phyloP scores from a whole-genome alignment of 1,139 yeast species.

The Diutina catenulata region DNA sequence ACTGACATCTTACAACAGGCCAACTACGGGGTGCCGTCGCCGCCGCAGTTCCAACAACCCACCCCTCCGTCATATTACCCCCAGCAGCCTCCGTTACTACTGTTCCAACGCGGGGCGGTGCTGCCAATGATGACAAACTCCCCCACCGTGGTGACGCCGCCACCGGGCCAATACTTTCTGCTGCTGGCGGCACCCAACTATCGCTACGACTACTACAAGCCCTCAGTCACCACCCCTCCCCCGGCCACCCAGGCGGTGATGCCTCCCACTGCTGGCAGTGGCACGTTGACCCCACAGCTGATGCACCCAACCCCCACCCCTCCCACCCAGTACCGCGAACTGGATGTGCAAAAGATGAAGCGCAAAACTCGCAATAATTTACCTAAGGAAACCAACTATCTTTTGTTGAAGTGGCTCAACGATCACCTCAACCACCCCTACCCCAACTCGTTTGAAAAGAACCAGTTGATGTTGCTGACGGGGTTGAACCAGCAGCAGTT shows the following conservation, averaged over 20 bases:
- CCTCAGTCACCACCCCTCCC: not conserved
- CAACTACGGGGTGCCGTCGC: not conserved
- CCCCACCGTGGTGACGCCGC: too few species aligned
- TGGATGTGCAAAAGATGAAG: not conserved
- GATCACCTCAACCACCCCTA: constrained; percentile 86
- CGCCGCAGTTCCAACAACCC: not conserved
- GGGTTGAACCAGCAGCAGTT: constrained; percentile 87
- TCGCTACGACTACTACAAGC: constrained; percentile 3
- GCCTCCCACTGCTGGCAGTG: constrained; percentile 5
- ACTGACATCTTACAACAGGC: constrained; percentile 5
- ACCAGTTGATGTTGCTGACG: constrained; percentile 65
- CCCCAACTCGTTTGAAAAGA: constrained; percentile 85
- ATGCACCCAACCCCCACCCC: not conserved
- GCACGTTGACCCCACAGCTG: too few species aligned
- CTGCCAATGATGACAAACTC: too few species aligned
- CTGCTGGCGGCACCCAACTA: too few species aligned
- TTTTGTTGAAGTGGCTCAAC: constrained; percentile 73
- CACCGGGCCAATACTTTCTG: too few species aligned
- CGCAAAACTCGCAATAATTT: constrained; percentile 54
- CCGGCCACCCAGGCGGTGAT: not conserved
- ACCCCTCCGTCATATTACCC: not conserved
- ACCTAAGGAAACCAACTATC: constrained; percentile 81
- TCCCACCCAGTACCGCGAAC: not conserved
- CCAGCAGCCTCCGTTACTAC: not conserved
- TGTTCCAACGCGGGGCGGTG: constrained; percentile 4